Evolutionary conservation across 208 protist species (phyloP).

Genomic region (Trichomonas tenax): DNA sequence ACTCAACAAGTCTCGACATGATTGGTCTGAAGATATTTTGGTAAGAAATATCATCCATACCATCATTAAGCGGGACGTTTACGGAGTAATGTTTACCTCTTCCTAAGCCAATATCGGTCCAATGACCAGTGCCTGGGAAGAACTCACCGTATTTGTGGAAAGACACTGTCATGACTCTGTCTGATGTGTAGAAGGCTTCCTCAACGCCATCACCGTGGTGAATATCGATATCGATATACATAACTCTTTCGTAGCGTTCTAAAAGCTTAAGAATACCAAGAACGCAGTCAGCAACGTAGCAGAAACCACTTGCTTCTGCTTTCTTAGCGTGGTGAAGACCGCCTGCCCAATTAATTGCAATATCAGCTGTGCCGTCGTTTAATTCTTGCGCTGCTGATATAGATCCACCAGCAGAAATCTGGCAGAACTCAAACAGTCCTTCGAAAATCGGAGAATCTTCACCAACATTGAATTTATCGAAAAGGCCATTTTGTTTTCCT

Average conservation of each 20-base stretch:
- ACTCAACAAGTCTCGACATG: slow-evolving; percentile 66
- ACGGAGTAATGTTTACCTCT: slow-evolving; percentile 60
- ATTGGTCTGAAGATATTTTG: slow-evolving; percentile 73
- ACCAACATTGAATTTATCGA: slow-evolving; percentile 38
- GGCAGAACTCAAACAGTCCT: slow-evolving; percentile 49
- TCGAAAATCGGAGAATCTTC: slow-evolving; percentile 52
- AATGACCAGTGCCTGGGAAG: slow-evolving; percentile 83
- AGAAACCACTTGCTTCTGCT: slow-evolving; percentile 70
- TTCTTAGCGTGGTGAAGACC: slow-evolving; percentile 70
- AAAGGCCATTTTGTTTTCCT: not conserved
- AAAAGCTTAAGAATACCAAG: slow-evolving; percentile 67
- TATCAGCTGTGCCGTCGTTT: slow-evolving; percentile 44
- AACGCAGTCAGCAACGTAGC: slow-evolving; percentile 81
- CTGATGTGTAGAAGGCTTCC: slow-evolving; percentile 90
- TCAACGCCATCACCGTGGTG: slow-evolving; percentile 97
- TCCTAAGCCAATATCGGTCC: slow-evolving; percentile 60
- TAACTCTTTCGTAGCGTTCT: slow-evolving; percentile 59
- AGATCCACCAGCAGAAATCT: slow-evolving; percentile 41
- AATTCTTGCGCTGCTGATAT: slow-evolving; percentile 37
- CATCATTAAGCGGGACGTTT: slow-evolving; percentile 79
- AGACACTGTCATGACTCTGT: slow-evolving; percentile 72
- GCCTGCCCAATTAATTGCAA: slow-evolving; percentile 69
- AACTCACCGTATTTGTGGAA: slow-evolving; percentile 82
- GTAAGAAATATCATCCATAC: slow-evolving; percentile 67
- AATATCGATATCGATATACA: slow-evolving; percentile 99